A percentile compares a stretch with the other conserved stretches of the same genome.
Conservation (phyloP, 2,329 filamentous ascomycete species). For the Proliferodiscus dingleyae region DNA sequence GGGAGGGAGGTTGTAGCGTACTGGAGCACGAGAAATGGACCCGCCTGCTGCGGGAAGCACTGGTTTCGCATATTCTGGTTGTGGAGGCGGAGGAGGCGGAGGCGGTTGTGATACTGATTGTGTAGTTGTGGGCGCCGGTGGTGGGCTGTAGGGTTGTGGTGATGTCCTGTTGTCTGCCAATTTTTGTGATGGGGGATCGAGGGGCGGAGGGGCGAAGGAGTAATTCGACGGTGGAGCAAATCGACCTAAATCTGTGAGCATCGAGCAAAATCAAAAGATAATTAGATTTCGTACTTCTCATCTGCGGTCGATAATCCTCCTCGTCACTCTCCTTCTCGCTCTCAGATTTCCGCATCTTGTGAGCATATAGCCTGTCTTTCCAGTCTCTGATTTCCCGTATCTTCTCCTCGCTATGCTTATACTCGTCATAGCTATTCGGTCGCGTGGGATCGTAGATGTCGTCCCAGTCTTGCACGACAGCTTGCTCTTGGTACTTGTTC, state of each 20-base stretch:
- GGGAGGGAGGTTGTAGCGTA: conserved; percentile 61
- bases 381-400: conserved; percentile 76
- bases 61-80: too few species aligned
- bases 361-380: conserved; percentile 75
- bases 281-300: conserved; percentile 38
- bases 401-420: conserved; percentile 78
- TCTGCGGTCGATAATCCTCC: conserved; percentile 37
- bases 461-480: conserved; percentile 71
- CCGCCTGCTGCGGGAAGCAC: too few species aligned
- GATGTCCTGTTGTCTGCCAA: conserved; percentile 17
- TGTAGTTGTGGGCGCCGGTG: conserved; percentile 29
- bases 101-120: conserved; percentile 31
- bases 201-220: conserved; percentile 52
- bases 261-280: background rate
- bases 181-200: conserved; percentile 21
- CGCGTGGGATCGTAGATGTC: conserved; percentile 82
- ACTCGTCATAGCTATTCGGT: conserved; percentile 81
- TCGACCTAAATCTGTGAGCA: conserved; percentile 39
- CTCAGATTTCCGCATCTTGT: conserved; percentile 49
- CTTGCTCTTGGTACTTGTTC: conserved; percentile 65
- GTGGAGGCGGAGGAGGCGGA: too few species aligned
- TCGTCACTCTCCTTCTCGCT: conserved; percentile 42
- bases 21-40: conserved; percentile 71
- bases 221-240: conserved; percentile 57
- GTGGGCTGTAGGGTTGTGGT: too few species aligned